Percentiles rank a stretch among this genome's conserved stretches.
Conservation (phyloP, 1,139 yeast genomes). For the Scheffersomyces illinoinensis region DNA sequence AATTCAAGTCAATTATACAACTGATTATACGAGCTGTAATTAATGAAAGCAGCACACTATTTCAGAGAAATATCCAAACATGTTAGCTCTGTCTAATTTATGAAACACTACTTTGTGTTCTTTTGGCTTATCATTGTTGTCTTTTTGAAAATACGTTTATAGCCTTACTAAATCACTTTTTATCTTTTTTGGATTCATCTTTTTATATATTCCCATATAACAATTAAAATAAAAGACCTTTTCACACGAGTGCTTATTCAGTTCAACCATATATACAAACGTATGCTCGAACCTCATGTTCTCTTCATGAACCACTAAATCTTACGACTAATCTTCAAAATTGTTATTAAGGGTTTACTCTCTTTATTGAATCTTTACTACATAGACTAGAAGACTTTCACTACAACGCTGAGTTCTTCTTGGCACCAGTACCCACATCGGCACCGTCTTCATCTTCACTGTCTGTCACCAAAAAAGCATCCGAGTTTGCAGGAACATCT, state of each 20-base stretch:
- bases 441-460: slow-evolving; percentile 66
- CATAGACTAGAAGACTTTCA: background rate
- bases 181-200: too few species aligned
- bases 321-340: background rate
- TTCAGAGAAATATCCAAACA: background rate
- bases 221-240: too few species aligned
- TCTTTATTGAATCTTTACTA: background rate
- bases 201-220: too few species aligned
- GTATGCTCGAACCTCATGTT: too few species aligned
- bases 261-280: too few species aligned
- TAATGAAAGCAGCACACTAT: background rate
- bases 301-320: too few species aligned
- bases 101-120: too few species aligned
- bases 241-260: too few species aligned
- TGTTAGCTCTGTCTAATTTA: too few species aligned
- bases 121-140: too few species aligned
- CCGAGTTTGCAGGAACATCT: slow-evolving; percentile 62
- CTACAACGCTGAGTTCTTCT: slow-evolving; percentile 4
- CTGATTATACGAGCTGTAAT: background rate
- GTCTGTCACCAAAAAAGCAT: slow-evolving; percentile 77
- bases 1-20: background rate
- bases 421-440: slow-evolving; percentile 3
- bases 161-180: too few species aligned
- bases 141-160: too few species aligned
- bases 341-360: background rate